Percentiles rank a stretch among this genome's conserved stretches.
Evolutionary conservation across 805 yeast species (phyloP).

Genomic region (Starmerella powellii): DNA sequence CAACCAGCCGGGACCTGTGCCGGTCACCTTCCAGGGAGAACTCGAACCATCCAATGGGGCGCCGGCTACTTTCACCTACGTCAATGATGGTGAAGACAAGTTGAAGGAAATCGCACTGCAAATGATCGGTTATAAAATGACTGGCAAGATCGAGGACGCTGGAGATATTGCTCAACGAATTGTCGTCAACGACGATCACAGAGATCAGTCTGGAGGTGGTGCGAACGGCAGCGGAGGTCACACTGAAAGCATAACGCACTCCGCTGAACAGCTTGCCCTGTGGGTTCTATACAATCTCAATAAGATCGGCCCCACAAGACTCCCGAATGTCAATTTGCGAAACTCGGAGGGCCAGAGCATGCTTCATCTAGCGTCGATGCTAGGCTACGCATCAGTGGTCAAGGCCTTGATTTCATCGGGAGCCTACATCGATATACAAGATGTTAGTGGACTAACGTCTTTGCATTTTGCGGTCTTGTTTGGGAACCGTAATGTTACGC

Average conservation of each 20-base stretch:
- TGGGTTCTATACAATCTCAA: constrained; percentile 22
- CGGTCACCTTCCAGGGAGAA: constrained; percentile 56
- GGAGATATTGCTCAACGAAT: constrained; percentile 84
- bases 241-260: constrained; percentile 6
- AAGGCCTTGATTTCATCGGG: constrained; percentile 52
- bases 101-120: constrained; percentile 89
- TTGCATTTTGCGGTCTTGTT: constrained; percentile 71
- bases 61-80: constrained; percentile 59
- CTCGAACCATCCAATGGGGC: constrained; percentile 6
- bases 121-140: constrained; percentile 93
- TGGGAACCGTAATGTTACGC: constrained; percentile 47
- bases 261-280: constrained; percentile 23
- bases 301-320: constrained; percentile 26
- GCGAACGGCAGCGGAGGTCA: background rate
- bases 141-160: constrained; percentile 90
- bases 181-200: constrained; percentile 30
- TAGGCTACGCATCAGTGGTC: constrained; percentile 54
- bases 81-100: constrained; percentile 92
- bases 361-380: constrained; percentile 71
- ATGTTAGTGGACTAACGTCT: constrained; percentile 74
- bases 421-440: constrained; percentile 50
- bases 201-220: background rate
- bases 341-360: constrained; percentile 77
- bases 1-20: constrained; percentile 75
- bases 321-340: constrained; percentile 69